phyloP scores from a whole-genome alignment of 1,284 basidiomycete genomes.

The Marasmius tenuissimus region DNA sequence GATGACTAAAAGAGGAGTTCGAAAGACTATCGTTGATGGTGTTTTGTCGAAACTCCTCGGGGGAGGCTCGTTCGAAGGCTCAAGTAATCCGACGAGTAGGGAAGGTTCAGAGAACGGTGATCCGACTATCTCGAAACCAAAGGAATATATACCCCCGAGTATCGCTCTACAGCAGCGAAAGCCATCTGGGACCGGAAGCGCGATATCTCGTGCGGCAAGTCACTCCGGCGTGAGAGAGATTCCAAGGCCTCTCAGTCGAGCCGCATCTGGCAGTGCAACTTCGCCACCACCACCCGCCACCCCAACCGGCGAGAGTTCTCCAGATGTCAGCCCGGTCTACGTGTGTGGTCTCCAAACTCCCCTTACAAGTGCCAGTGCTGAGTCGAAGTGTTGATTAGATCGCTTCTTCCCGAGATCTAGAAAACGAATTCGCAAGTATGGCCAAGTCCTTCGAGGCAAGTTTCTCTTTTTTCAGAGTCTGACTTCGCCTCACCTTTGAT shows the following conservation, averaged over 20 bases:
- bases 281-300: constrained; percentile 42
- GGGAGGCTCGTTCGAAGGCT: constrained; percentile 29
- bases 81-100: constrained; percentile 46
- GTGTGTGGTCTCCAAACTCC: constrained; percentile 42
- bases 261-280: constrained; percentile 37
- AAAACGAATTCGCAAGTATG: constrained; percentile 82
- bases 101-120: constrained; percentile 65
- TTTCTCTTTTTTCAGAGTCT: constrained; percentile 6
- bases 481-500: constrained; percentile 13
- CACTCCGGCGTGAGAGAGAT: constrained; percentile 44
- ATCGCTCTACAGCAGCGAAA: constrained; percentile 56
- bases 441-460: constrained; percentile 76
- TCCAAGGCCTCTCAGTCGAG: constrained; percentile 58
- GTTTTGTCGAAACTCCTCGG: constrained; percentile 64
- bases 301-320: constrained; percentile 34
- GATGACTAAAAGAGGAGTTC: constrained; percentile 79
- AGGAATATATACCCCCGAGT: constrained; percentile 75
- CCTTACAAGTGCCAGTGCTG: not conserved
- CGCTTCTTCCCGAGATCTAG: constrained; percentile 82
- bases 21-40: constrained; percentile 81
- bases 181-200: constrained; percentile 36
- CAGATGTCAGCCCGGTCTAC: constrained; percentile 68
- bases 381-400: constrained; percentile 48
- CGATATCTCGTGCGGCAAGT: constrained; percentile 48
- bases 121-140: constrained; percentile 33